phyloP scores from a whole-genome alignment of 1,284 basidiomycete genomes.

The Heterobasidion parviporum region DNA sequence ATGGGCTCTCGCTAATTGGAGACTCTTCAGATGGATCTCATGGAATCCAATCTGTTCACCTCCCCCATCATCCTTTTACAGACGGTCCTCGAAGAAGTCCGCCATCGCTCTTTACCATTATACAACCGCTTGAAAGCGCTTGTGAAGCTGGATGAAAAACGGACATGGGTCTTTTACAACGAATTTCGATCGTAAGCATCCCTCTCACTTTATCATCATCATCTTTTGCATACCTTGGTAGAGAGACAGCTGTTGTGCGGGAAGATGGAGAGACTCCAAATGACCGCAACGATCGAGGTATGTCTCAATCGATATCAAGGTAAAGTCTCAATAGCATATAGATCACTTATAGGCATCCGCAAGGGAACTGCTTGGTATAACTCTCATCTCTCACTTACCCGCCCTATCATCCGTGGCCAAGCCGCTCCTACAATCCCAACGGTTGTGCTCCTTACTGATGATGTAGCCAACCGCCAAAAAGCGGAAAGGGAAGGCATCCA shows the following conservation, averaged over 20 bases:
- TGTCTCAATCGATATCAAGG: neutral
- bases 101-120: conserved; percentile 89
- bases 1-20: neutral
- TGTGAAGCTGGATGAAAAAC: conserved; percentile 73
- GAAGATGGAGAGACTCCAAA: conserved; percentile 78
- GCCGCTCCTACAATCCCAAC: conserved; percentile 38
- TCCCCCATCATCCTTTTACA: conserved; percentile 86
- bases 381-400: conserved; percentile 53
- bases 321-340: neutral
- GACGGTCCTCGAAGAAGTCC: conserved; percentile 93
- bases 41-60: conserved; percentile 69
- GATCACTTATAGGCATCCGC: conserved; percentile 60
- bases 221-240: conserved; percentile 19
- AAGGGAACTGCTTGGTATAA: conserved; percentile 83
- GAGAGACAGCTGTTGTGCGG: conserved; percentile 71
- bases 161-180: conserved; percentile 86
- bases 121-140: conserved; percentile 87
- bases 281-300: conserved; percentile 89
- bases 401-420: conserved; percentile 42
- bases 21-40: conserved; percentile 75
- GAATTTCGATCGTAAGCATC: conserved; percentile 73
- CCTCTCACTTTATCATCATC: neutral
- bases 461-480: conserved; percentile 76
- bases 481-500: conserved; percentile 66
- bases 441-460: conserved; percentile 84